Conservation (phyloP, 2,329 filamentous ascomycete species). For the Parastagonospora nodorum region DNA sequence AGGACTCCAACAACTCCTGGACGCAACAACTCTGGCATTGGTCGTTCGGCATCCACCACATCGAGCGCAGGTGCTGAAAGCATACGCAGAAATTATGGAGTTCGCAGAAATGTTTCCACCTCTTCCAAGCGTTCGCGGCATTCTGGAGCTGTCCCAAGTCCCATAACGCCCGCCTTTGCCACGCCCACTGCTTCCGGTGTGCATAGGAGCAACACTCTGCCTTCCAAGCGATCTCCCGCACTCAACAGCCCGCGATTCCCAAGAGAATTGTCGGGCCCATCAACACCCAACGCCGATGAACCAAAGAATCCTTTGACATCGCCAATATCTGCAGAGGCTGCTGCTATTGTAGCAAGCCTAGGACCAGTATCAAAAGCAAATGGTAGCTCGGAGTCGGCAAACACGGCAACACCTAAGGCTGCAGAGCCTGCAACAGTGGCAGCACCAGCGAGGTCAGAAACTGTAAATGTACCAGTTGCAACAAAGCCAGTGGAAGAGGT, state of each 20-base stretch:
- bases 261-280: slow-evolving; percentile 55
- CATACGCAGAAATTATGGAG: slow-evolving; percentile 75
- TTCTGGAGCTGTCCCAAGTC: slow-evolving; percentile 73
- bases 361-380: slow-evolving; percentile 12
- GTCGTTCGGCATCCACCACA: slow-evolving; percentile 71
- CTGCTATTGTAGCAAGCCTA: slow-evolving; percentile 10
- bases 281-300: slow-evolving; percentile 52
- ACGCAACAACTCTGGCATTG: slow-evolving; percentile 62
- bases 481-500: slow-evolving; percentile 12
- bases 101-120: slow-evolving; percentile 88
- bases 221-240: slow-evolving; percentile 84
- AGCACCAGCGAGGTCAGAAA: not conserved
- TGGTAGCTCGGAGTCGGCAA: slow-evolving; percentile 1
- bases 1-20: slow-evolving; percentile 54
- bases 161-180: slow-evolving; percentile 48
- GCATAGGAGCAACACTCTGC: slow-evolving; percentile 88
- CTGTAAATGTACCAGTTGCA: not conserved
- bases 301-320: slow-evolving; percentile 24
- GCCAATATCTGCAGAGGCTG: slow-evolving; percentile 18
- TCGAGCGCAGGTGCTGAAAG: slow-evolving; percentile 84
- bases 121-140: slow-evolving; percentile 85
- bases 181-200: slow-evolving; percentile 58
- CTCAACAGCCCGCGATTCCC: slow-evolving; percentile 51
- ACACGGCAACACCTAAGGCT: not conserved
- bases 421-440: slow-evolving; percentile 8